phyloP scores from a whole-genome alignment of 2,329 filamentous ascomycete genomes.

The Aureobasidium sp. region DNA sequence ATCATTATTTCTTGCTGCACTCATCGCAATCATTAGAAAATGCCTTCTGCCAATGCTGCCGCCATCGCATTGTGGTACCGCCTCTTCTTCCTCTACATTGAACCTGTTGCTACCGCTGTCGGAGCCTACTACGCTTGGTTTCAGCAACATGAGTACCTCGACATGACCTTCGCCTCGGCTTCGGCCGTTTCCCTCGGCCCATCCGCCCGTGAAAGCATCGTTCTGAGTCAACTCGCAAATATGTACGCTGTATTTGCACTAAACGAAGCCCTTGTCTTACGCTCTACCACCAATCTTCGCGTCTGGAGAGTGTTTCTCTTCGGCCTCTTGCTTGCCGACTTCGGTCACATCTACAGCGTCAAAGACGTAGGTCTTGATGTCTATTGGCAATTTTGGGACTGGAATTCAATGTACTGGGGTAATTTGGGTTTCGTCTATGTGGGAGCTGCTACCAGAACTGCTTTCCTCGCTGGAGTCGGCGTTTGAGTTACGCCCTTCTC shows the following conservation, averaged over 20 bases:
- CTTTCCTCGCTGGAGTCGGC: slow-evolving; percentile 26
- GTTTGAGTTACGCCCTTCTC: not conserved
- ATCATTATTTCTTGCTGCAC: slow-evolving; percentile 7
- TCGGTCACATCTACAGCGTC: slow-evolving; percentile 66
- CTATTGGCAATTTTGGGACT: slow-evolving; percentile 27
- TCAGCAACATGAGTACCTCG: slow-evolving; percentile 49
- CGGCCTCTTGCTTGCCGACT: slow-evolving; percentile 63
- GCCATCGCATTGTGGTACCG: slow-evolving; percentile 55
- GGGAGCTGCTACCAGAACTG: slow-evolving; percentile 24
- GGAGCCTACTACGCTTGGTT: slow-evolving; percentile 48
- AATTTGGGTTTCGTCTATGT: slow-evolving; percentile 30
- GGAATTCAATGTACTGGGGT: slow-evolving; percentile 30
- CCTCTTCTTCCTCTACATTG: slow-evolving; percentile 67
- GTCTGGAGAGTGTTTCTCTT: slow-evolving; percentile 64
- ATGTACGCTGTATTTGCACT: slow-evolving; percentile 69
- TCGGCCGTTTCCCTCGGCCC: slow-evolving; percentile 37
- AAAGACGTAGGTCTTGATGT: slow-evolving; percentile 48
- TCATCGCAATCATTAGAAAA: slow-evolving; percentile 4
- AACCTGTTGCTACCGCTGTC: slow-evolving; percentile 48
- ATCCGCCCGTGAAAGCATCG: slow-evolving; percentile 51
- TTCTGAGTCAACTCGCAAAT: slow-evolving; percentile 67
- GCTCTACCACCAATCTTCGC: slow-evolving; percentile 55
- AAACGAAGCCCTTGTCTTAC: slow-evolving; percentile 68
- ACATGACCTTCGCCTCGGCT: slow-evolving; percentile 51
- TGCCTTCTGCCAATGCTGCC: slow-evolving; percentile 17